phyloP scores from a whole-genome alignment of 495 filamentous ascomycete genomes.

The Xylaria grammica region DNA sequence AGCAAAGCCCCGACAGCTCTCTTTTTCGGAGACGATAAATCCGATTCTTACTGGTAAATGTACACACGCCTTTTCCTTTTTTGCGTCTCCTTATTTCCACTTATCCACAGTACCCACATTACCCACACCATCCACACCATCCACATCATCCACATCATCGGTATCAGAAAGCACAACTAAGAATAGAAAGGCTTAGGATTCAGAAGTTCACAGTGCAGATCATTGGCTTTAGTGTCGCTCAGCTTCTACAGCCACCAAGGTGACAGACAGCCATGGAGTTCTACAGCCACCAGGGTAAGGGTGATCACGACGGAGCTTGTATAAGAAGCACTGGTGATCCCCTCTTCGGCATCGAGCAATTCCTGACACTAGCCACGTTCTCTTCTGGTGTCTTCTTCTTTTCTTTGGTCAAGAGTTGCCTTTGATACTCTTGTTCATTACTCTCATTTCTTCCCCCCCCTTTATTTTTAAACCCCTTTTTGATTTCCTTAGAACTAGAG shows the following conservation, averaged over 20 bases:
- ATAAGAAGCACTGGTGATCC: conserved; percentile 8
- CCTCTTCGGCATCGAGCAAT: not conserved
- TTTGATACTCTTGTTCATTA: not conserved
- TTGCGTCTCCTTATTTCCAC: not conserved
- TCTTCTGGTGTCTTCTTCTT: conserved; percentile 14
- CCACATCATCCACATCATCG: not conserved
- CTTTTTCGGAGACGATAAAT: not conserved
- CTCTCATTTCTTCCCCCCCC: not conserved
- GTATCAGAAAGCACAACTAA: not conserved
- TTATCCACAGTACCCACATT: not conserved
- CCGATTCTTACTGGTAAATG: conserved; percentile 1
- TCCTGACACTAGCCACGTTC: not conserved
- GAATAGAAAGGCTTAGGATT: conserved; percentile 4
- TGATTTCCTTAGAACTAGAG: not conserved
- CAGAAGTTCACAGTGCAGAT: not conserved
- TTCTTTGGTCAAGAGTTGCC: conserved; percentile 7
- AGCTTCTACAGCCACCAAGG: not conserved
- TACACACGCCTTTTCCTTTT: not conserved
- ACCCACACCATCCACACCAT: not conserved
- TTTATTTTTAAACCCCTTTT: not conserved
- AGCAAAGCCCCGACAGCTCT: not conserved
- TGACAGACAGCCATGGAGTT: too few species aligned
- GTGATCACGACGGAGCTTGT: not conserved
- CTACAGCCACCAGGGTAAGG: conserved; percentile 1
- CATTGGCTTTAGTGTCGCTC: not conserved